A percentile compares a stretch with the other conserved stretches of the same genome.
These are phyloP conservation scores for Wickerhamomyces chaumierensis DNA, from an alignment of 805 yeast genomes.

Conservation along the genomic window DNA sequence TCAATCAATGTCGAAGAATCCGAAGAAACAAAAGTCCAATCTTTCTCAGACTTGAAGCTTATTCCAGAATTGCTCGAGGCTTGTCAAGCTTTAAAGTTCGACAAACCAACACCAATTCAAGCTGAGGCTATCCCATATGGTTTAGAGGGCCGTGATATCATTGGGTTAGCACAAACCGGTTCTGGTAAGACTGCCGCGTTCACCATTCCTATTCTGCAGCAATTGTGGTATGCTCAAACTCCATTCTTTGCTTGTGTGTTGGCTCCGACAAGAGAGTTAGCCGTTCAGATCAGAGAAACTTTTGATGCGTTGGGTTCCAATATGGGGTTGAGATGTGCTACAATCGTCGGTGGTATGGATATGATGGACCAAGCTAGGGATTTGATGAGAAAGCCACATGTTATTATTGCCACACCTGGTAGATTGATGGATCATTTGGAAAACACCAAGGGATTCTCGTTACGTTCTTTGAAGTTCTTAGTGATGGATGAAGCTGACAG, in stretches of 20 bases:
- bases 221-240: constrained; percentile 78
- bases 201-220: constrained; percentile 89
- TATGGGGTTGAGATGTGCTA: constrained; percentile 86
- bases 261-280: constrained; percentile 79
- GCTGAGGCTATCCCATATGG: constrained; percentile 87
- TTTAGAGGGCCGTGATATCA: constrained; percentile 79
- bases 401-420: constrained; percentile 93
- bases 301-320: constrained; percentile 85
- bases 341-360: constrained; percentile 96
- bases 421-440: constrained; percentile 89
- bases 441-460: constrained; percentile 79
- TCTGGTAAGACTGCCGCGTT: constrained; percentile 98
- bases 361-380: constrained; percentile 97
- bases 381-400: constrained; percentile 86
- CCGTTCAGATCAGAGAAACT: constrained; percentile 84
- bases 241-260: constrained; percentile 84
- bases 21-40: constrained; percentile 17
- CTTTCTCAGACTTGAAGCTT: constrained; percentile 49
- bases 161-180: constrained; percentile 96
- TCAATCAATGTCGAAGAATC: constrained; percentile 1
- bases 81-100: constrained; percentile 59
- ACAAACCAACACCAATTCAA: constrained; percentile 90
- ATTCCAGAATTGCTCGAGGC: constrained; percentile 77
- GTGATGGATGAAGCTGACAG: constrained; percentile 98
- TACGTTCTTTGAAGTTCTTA: constrained; percentile 66